Percentiles rank a stretch among this genome's conserved stretches.
Evolutionary conservation across 495 filamentous ascomycete genomes (phyloP).

Genomic region (Cenococcum geophilum): DNA sequence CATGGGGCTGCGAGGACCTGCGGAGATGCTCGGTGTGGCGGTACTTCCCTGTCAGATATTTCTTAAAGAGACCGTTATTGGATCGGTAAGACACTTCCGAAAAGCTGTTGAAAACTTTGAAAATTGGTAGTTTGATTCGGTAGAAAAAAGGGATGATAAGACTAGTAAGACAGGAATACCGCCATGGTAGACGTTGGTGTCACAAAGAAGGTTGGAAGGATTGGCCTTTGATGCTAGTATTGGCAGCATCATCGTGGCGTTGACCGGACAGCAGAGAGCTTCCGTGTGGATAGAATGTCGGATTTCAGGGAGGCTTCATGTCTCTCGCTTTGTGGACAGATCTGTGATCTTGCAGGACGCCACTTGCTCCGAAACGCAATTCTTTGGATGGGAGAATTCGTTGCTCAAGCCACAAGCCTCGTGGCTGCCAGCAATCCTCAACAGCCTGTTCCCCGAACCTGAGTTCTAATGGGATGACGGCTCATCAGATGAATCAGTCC

Average conservation of each 20-base stretch:
- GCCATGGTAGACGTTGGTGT: slow-evolving; percentile 1
- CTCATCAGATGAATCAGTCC: slow-evolving; percentile 18
- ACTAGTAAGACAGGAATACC: slow-evolving; percentile 26
- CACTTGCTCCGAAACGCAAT: background rate
- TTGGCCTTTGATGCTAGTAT: slow-evolving; percentile 15
- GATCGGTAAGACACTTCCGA: background rate
- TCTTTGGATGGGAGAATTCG: slow-evolving; percentile 4
- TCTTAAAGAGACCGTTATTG: background rate
- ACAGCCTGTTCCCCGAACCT: background rate
- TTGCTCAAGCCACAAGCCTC: slow-evolving; percentile 1
- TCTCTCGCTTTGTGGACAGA: slow-evolving; percentile 16
- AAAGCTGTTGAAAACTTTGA: background rate
- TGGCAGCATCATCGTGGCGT: slow-evolving; percentile 14
- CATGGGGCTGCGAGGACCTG: no score
- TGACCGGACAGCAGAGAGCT: background rate
- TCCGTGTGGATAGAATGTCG: slow-evolving; percentile 10
- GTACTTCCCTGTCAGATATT: background rate
- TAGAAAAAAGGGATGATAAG: slow-evolving; percentile 4
- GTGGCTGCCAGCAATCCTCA: background rate
- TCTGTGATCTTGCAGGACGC: slow-evolving; percentile 24
- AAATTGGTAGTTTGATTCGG: background rate
- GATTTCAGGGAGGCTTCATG: background rate
- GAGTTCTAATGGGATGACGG: slow-evolving; percentile 1
- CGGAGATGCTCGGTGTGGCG: background rate
- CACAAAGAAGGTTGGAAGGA: slow-evolving; percentile 9